These are phyloP conservation scores for Gnaphalium uliginosum DNA, from an alignment of 129 eudicot species.

Conservation along the genomic window DNA sequence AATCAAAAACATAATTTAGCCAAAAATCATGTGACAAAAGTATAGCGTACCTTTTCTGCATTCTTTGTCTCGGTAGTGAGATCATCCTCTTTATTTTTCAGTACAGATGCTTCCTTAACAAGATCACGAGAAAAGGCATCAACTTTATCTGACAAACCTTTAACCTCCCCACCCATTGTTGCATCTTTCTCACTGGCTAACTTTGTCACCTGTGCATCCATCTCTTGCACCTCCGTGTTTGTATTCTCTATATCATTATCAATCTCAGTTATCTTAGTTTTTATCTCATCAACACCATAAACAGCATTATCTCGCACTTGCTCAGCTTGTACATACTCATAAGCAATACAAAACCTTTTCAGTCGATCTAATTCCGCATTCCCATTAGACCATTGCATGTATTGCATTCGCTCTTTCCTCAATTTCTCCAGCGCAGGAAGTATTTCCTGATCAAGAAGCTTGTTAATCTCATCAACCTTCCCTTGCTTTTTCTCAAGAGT, in stretches of 20 bases:
- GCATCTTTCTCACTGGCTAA: constrained; percentile 73
- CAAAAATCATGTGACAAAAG: neutral
- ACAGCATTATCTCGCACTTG: constrained; percentile 74
- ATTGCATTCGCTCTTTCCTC: constrained; percentile 94
- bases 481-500: constrained; percentile 97
- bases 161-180: constrained; percentile 89
- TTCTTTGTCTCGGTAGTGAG: constrained; percentile 67
- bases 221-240: constrained; percentile 60
- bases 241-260: constrained; percentile 44
- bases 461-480: constrained; percentile 95
- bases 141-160: constrained; percentile 71
- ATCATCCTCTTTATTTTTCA: constrained; percentile 78
- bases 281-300: constrained; percentile 63
- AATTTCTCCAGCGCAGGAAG: constrained; percentile 91
- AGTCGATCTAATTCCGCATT: constrained; percentile 91
- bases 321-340: constrained; percentile 86
- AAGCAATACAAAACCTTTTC: constrained; percentile 93
- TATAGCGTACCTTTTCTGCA: constrained; percentile 57
- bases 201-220: constrained; percentile 65
- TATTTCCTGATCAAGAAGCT: constrained; percentile 96
- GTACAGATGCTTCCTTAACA: constrained; percentile 76
- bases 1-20: neutral
- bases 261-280: constrained; percentile 69
- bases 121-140: constrained; percentile 78
- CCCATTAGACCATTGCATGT: constrained; percentile 99